Evolutionary conservation across 441 rosid genomes (phyloP), one percentile per base, ranked within the genome.

Genomic region (Adansonia gregorii): DNA sequence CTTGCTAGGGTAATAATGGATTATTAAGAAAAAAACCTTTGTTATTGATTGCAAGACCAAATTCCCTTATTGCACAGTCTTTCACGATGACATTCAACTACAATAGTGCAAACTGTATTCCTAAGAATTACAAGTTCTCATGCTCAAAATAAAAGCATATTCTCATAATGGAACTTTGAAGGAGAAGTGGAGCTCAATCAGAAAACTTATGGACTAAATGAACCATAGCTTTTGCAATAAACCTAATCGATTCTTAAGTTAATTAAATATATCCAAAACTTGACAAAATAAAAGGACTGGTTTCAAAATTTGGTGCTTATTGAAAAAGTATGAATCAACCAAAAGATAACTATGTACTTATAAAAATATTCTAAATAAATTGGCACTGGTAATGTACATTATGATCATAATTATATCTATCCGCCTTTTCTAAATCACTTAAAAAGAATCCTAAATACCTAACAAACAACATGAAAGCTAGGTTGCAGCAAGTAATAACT

Each of bases 21-120:
- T 95, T 95, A 39, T 90, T 89, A 60, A 95, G 83, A 83, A 95
- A 87, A 48, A 97, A 92, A 79, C 91, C 99, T 85, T 95, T 95
- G 78, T 90, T 83, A 79, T 79, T 78, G 58, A 91, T 91, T 72
- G 83, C 85, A 45, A 93, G 97, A 78, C 99, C 99, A 82, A 92
- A 95, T 83, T 93, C 98, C 72, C 93, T 94, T 78, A 84, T 87
- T 1, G 92, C 85, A 45, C 83, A 78, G 78, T 86, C 89, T 80
- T 93, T 86, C 80, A 91, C 61, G 95, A 95, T 92, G 69, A 83
- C 82, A 86, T 93, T 88, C 75, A 95, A 91, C 98, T 93, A 89
- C 82, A 85, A 89, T 79, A 85, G 72, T 11, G 49, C 76, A 78
- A 17, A 35, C 8, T 60, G 73, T 76, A 69, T 59, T 7, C 71